Base-by-base conservation (phyloP, 192 early-diverging fungal species). In the Rhizophagus clarus region DNA sequence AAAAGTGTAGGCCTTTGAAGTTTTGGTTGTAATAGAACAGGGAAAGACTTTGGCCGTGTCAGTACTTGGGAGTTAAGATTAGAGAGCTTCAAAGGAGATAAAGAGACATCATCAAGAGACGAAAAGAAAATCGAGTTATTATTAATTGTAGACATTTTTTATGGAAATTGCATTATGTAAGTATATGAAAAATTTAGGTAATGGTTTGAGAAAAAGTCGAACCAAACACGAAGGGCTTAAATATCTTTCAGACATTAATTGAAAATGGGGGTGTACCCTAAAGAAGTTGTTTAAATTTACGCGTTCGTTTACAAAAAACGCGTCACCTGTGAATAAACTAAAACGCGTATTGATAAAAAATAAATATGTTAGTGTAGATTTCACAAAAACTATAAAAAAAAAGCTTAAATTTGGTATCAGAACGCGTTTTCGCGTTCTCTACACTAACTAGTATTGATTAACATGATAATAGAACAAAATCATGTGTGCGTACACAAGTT, bases 221-320 rank as follows among this genome's bases (percentile, higher is more conserved):
- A n/a, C n/a, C 17, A 0, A 56, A 56, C 22, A 56, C 20, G 51
- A 56, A 56, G 51, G 51, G 51, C n/a, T 56, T 56, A 56, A 56
- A 56, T 56, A 56, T 22, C 6, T 56, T 45, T 45, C 11, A 45
- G 12, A 12, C 42, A 45, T 56, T 6, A 56, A 56, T 56, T 20
- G 17, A 56, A 45, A 56, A 56, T 7, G 51, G 51, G 49, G 51
- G 51, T 56, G 51, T 56, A 56, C 51, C 51, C 51, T 22, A 56
- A 56, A 56, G 51, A 56, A 56, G 51, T 56, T 56, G 51, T 56
- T 56, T 56, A 56, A 56, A 56, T 56, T 56, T 56, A 56, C 51
- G 51, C 51, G 51, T 56, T 56, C 20, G 51, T 20, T 20, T 56
- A 56, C 20, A 17, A 56, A 56, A 22, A 56, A 56, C 51, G 51